Percentiles rank a stretch among this genome's conserved stretches.
Conservation (phyloP, 1,139 yeast species). For the Candida sanyaensis region DNA sequence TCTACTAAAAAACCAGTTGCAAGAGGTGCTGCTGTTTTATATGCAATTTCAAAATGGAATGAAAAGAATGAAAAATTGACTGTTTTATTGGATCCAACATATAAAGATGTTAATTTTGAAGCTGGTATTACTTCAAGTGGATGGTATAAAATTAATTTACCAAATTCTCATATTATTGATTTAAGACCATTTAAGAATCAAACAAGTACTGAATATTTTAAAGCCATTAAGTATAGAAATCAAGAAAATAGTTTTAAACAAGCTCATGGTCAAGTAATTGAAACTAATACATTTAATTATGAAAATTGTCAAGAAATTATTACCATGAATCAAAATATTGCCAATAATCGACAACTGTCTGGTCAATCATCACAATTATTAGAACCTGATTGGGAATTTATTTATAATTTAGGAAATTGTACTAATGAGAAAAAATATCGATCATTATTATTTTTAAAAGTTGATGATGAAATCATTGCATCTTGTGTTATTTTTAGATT, state of each 20-base stretch:
- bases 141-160: conserved; percentile 36
- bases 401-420: conserved; percentile 28
- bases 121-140: conserved; percentile 39
- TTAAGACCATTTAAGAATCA: conserved; percentile 35
- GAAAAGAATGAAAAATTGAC: conserved; percentile 27
- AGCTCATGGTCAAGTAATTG: conserved; percentile 36
- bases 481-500: conserved; percentile 44
- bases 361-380: conserved; percentile 41
- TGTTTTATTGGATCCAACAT: conserved; percentile 40
- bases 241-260: conserved; percentile 34
- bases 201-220: conserved; percentile 33
- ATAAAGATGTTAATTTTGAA: conserved; percentile 33
- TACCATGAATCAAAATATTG: conserved; percentile 39
- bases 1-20: conserved; percentile 42
- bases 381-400: conserved; percentile 32
- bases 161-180: conserved; percentile 44
- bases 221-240: conserved; percentile 41
- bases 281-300: conserved; percentile 21
- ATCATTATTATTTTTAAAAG: conserved; percentile 38
- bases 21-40: conserved; percentile 39
- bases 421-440: conserved; percentile 27
- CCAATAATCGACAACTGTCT: conserved; percentile 32
- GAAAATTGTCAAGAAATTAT: conserved; percentile 32
- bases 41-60: conserved; percentile 41
- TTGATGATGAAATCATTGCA: conserved; percentile 36